phyloP scores from a whole-genome alignment of 352 stramenopile genomes.

The Pythium brachiatum region DNA sequence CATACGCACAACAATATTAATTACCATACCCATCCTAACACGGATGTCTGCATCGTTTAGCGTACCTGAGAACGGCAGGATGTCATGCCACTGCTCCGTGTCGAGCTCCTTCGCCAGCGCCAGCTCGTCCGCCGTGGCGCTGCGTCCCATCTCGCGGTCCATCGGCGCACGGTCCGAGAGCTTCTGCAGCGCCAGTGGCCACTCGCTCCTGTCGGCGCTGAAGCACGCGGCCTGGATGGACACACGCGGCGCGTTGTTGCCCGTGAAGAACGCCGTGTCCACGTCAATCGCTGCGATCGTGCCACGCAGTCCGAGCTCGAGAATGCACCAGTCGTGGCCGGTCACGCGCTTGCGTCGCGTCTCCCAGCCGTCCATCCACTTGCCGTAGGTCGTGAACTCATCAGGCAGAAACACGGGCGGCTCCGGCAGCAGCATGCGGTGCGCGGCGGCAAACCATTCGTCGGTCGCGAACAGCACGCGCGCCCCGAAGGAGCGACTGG shows the following conservation, averaged over 20 bases:
- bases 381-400: conserved; percentile 91
- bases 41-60: no score
- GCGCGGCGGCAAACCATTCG: conserved; percentile 90
- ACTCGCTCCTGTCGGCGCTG: conserved; percentile 30
- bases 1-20: not conserved
- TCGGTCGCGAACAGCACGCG: conserved; percentile 90
- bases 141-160: conserved; percentile 54
- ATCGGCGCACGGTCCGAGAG: conserved; percentile 38
- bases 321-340: conserved; percentile 91
- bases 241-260: conserved; percentile 86
- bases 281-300: conserved; percentile 68
- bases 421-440: conserved; percentile 75
- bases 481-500: conserved; percentile 50
- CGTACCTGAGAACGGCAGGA: conserved; percentile 45
- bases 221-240: conserved; percentile 86
- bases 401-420: conserved; percentile 87
- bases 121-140: conserved; percentile 40
- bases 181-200: conserved; percentile 36
- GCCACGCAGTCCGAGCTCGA: conserved; percentile 83
- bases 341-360: conserved; percentile 86
- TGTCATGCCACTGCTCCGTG: conserved; percentile 60
- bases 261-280: conserved; percentile 95
- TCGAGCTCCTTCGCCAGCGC: conserved; percentile 44
- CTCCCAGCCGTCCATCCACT: conserved; percentile 97
- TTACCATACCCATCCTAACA: conserved; percentile 20